Evolutionary conservation across 164 flowering plant species (phyloP).

Genomic region (Cinnamomum micranthum): DNA sequence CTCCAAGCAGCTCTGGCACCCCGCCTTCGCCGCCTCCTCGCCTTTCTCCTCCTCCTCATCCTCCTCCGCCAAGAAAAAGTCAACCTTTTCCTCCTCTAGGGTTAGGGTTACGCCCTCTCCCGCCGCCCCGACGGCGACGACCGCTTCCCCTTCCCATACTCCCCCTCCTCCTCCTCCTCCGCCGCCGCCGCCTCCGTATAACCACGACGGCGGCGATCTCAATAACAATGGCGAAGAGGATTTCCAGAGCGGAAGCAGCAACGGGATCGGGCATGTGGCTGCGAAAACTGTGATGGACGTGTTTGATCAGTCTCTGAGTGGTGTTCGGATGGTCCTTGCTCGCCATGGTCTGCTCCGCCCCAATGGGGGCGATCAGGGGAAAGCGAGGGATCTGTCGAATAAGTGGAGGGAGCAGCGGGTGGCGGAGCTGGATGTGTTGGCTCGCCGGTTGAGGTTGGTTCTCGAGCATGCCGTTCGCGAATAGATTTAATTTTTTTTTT

Average conservation of each 20-base stretch:
- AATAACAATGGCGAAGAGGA: background rate
- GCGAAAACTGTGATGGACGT: conserved; percentile 24
- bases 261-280: conserved; percentile 11
- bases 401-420: conserved; percentile 45
- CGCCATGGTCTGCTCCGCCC: conserved; percentile 12
- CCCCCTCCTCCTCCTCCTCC: background rate
- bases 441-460: conserved; percentile 52
- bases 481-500: background rate
- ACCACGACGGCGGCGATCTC: background rate
- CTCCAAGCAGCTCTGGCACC: conserved; percentile 52
- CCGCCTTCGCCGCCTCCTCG: conserved; percentile 29
- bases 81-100: conserved; percentile 3
- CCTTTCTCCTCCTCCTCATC: conserved; percentile 26
- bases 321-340: conserved; percentile 11
- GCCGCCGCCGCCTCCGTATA: background rate
- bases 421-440: conserved; percentile 50
- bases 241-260: background rate
- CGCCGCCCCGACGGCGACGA: background rate
- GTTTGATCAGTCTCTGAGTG: conserved; percentile 21
- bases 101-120: conserved; percentile 25
- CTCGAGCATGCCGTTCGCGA: conserved; percentile 30
- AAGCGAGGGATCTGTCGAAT: conserved; percentile 20
- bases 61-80: background rate
- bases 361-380: conserved; percentile 11
- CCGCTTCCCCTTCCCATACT: background rate